Conservation (phyloP, 2,329 filamentous ascomycete species). For the Fusarium domesticum region DNA sequence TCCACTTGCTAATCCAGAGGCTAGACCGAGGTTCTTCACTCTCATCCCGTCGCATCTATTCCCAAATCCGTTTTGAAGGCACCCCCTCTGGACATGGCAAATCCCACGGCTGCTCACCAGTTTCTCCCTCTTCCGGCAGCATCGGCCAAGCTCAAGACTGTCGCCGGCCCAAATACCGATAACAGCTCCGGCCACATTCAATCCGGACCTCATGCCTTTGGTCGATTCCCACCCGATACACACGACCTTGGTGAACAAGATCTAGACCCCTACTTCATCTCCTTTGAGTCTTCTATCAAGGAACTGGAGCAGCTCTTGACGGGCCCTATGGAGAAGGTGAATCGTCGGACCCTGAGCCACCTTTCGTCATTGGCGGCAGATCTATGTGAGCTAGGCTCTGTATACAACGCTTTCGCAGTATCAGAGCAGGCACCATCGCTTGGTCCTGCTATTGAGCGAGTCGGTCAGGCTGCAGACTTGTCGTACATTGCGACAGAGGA, state of each 20-base stretch:
- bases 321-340: slow-evolving; percentile 95
- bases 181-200: slow-evolving; percentile 37
- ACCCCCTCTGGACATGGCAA: slow-evolving; percentile 92
- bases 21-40: slow-evolving; percentile 91
- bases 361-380: slow-evolving; percentile 80
- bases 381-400: slow-evolving; percentile 87
- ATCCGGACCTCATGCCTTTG: slow-evolving; percentile 58
- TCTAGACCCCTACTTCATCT: slow-evolving; percentile 91
- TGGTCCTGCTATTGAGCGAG: slow-evolving; percentile 86
- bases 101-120: slow-evolving; percentile 80
- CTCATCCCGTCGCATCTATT: slow-evolving; percentile 83
- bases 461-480: slow-evolving; percentile 91
- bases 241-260: slow-evolving; percentile 80
- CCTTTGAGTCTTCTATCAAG: slow-evolving; percentile 87
- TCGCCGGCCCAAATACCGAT: slow-evolving; percentile 38
- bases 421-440: slow-evolving; percentile 88
- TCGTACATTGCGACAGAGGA: slow-evolving; percentile 97
- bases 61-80: slow-evolving; percentile 94
- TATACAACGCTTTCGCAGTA: slow-evolving; percentile 94
- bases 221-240: slow-evolving; percentile 78
- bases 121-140: slow-evolving; percentile 82
- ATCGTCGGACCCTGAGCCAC: slow-evolving; percentile 82
- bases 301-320: slow-evolving; percentile 85
- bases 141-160: slow-evolving; percentile 79
- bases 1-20: slow-evolving; percentile 17